These are phyloP conservation scores for Mortierella sp. DNA, from an alignment of 371 early-diverging fungal species.

Conservation along the genomic window DNA sequence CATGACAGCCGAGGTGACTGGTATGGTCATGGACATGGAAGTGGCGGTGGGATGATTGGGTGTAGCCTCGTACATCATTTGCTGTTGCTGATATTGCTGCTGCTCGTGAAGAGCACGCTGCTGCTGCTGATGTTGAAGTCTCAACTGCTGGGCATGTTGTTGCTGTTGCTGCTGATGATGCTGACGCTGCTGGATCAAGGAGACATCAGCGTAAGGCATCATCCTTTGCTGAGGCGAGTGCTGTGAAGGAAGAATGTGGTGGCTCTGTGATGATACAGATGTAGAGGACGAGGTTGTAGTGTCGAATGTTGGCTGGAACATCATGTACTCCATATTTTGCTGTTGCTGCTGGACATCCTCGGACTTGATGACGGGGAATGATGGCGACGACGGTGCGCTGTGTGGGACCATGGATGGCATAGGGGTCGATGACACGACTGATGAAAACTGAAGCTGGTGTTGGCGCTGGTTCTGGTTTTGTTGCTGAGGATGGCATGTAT, in stretches of 20 bases:
- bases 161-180: constrained; percentile 43
- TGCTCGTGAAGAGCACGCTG: neutral
- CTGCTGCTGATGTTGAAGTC: constrained; percentile 34
- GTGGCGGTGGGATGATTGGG: constrained; percentile 18
- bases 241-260: constrained; percentile 25
- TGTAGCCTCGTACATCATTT: constrained; percentile 30
- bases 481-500: constrained; percentile 17
- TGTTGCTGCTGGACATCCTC: constrained; percentile 32
- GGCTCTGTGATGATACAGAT: constrained; percentile 12
- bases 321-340: constrained; percentile 20
- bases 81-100: constrained; percentile 31
- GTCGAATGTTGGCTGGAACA: constrained; percentile 35
- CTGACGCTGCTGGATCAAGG: constrained; percentile 34
- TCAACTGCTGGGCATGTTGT: constrained; percentile 31
- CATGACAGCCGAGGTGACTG: constrained; percentile 24
- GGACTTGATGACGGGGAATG: constrained; percentile 41
- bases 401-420: constrained; percentile 20
- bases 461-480: constrained; percentile 45
- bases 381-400: constrained; percentile 44
- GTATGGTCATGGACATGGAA: constrained; percentile 30
- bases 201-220: constrained; percentile 9
- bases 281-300: constrained; percentile 8
- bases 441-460: constrained; percentile 37
- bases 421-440: constrained; percentile 1
- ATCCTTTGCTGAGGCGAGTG: constrained; percentile 26